A percentile compares a stretch with the other conserved stretches of the same genome.
Conservation (phyloP, 1,284 basidiomycete species). For the Boletus semigastroideus region DNA sequence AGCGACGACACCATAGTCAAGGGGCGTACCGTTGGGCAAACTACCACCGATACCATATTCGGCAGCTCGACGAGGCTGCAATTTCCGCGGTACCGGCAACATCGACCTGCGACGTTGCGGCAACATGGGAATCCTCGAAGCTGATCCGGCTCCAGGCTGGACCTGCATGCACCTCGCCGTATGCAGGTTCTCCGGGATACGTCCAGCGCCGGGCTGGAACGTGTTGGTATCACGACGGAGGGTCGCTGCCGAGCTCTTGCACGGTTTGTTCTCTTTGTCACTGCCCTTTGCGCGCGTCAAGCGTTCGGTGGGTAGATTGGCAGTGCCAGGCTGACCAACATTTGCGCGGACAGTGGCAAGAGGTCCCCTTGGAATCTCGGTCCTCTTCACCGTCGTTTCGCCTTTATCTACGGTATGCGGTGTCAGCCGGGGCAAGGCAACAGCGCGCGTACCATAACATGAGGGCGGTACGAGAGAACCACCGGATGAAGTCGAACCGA, state of each 20-base stretch:
- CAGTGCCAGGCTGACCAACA: constrained; percentile 7
- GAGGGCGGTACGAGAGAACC: background rate
- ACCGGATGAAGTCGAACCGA: background rate
- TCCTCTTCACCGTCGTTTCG: background rate
- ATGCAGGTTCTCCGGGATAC: background rate
- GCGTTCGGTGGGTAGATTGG: constrained; percentile 12
- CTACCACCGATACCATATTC: constrained; percentile 2
- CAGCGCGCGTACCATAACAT: constrained; percentile 5
- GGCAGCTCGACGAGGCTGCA: background rate
- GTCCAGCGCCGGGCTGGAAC: constrained; percentile 7
- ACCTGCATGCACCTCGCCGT: constrained; percentile 6
- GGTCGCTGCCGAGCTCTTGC: constrained; percentile 5
- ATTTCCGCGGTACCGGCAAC: constrained; percentile 12
- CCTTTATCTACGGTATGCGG: background rate
- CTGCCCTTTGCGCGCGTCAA: constrained; percentile 1
- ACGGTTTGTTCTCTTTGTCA: constrained; percentile 23
- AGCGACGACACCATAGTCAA: background rate
- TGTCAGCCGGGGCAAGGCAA: background rate
- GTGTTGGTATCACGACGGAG: constrained; percentile 4
- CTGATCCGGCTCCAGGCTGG: constrained; percentile 2
- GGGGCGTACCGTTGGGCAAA: constrained; percentile 7
- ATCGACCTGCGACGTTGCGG: constrained; percentile 10
- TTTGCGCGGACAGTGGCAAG: constrained; percentile 1
- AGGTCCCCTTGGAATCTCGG: background rate
- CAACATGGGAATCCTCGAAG: constrained; percentile 1